Percentiles rank a stretch among this genome's conserved stretches.
These are phyloP conservation scores for Salix viminalis DNA, from an alignment of 345 rosid species.

Conservation along the genomic window DNA sequence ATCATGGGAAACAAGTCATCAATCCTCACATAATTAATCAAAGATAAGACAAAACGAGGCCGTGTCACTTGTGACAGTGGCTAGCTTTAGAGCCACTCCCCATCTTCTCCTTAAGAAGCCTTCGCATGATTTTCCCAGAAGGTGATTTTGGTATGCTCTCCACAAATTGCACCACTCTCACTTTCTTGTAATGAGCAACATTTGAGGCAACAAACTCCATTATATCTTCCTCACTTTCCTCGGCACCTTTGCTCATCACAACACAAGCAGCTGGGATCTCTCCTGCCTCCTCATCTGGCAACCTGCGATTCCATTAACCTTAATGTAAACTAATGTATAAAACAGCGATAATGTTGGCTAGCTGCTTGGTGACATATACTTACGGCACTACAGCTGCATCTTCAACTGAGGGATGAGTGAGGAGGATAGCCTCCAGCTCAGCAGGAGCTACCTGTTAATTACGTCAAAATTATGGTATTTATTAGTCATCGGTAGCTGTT, in stretches of 20 bases:
- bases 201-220: conserved; percentile 61
- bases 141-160: conserved; percentile 79
- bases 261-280: conserved; percentile 93
- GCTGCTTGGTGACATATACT: conserved; percentile 15
- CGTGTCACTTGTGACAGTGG: not conserved
- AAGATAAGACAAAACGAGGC: not conserved
- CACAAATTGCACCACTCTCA: conserved; percentile 70
- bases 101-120: conserved; percentile 61
- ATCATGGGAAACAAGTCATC: not conserved
- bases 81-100: not conserved
- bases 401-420: conserved; percentile 63
- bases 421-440: conserved; percentile 77
- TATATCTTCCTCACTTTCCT: conserved; percentile 66
- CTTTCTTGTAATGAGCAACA: conserved; percentile 83
- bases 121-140: conserved; percentile 85
- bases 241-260: conserved; percentile 53
- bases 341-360: too few species aligned
- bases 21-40: not conserved
- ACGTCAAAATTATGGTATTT: not conserved
- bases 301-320: conserved; percentile 27
- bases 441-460: conserved; percentile 78
- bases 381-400: conserved; percentile 94
- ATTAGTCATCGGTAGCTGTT: not conserved
- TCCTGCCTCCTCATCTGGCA: conserved; percentile 90
- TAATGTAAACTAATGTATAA: too few species aligned